Evolutionary conservation across 1,284 basidiomycete species (phyloP).

Genomic region (Trametes versicolor): DNA sequence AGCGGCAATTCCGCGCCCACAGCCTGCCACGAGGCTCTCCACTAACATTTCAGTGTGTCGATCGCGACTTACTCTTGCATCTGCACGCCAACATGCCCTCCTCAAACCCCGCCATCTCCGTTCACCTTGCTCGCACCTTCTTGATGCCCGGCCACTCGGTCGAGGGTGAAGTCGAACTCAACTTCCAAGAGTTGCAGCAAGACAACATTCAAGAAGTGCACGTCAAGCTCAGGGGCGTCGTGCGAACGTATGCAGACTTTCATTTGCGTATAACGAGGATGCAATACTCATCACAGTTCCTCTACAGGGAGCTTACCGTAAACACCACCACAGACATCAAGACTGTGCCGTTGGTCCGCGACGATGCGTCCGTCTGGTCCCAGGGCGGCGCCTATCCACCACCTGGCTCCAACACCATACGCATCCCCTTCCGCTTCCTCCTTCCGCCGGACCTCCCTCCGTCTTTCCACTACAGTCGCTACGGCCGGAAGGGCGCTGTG

Average conservation of each 20-base stretch:
- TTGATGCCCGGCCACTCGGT: constrained; percentile 8
- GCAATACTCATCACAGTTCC: neutral
- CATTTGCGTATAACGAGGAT: constrained; percentile 1
- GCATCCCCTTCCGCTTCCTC: constrained; percentile 36
- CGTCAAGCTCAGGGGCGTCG: constrained; percentile 11
- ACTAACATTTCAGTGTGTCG: too few species aligned
- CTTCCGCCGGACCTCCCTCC: constrained; percentile 36
- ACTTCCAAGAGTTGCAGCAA: constrained; percentile 18
- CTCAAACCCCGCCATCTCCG: constrained; percentile 1
- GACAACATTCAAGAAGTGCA: constrained; percentile 22
- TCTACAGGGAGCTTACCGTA: neutral
- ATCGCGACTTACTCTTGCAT: too few species aligned
- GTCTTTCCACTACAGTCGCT: constrained; percentile 32
- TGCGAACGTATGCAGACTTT: constrained; percentile 10
- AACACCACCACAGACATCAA: neutral
- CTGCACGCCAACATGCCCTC: neutral
- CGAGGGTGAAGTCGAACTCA: constrained; percentile 22
- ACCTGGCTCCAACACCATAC: constrained; percentile 32
- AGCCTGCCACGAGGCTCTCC: too few species aligned
- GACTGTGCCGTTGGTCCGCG: constrained; percentile 19
- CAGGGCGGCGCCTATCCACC: constrained; percentile 30
- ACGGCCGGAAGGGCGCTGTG: constrained; percentile 12
- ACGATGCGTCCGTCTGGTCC: constrained; percentile 34
- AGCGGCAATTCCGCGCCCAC: too few species aligned
- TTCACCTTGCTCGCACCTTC: constrained; percentile 8